Conservation (phyloP, 2,329 filamentous ascomycete species). For the Fusarium liriodendri region DNA sequence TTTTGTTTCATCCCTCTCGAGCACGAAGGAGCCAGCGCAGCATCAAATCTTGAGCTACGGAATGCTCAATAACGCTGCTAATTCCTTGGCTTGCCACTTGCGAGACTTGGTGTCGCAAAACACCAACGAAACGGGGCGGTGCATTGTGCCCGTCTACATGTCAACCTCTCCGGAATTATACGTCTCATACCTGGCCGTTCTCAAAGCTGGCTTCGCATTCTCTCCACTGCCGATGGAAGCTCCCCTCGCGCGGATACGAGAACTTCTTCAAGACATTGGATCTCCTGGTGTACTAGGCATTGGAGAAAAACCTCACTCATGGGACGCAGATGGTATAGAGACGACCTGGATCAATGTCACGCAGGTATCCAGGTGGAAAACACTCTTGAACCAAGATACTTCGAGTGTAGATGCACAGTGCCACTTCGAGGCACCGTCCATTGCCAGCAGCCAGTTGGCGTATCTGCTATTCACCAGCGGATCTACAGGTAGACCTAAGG, state of each 20-base stretch:
- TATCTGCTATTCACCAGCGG: slow-evolving; percentile 7
- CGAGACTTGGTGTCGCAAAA: not conserved
- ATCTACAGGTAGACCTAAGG: slow-evolving; percentile 2
- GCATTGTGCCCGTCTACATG: slow-evolving; percentile 4
- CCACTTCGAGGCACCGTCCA: not conserved
- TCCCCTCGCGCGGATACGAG: slow-evolving; percentile 26
- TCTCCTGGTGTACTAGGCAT: slow-evolving; percentile 1
- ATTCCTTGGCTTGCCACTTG: not conserved
- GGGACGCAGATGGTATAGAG: not conserved
- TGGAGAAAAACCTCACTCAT: not conserved
- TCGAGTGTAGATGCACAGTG: not conserved
- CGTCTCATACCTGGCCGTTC: slow-evolving; percentile 49
- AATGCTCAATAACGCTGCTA: not conserved
- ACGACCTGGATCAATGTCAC: not conserved
- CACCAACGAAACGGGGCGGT: not conserved
- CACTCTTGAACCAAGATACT: not conserved
- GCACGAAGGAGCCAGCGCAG: not conserved
- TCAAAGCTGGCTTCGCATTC: slow-evolving; percentile 52
- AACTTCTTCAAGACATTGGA: slow-evolving; percentile 2
- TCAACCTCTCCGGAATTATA: slow-evolving; percentile 49
- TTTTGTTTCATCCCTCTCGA: not conserved
- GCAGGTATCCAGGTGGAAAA: not conserved
- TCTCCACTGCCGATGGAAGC: slow-evolving; percentile 52
- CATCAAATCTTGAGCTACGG: not conserved
- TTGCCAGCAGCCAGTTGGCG: not conserved